phyloP scores from a whole-genome alignment of 2,329 filamentous ascomycete genomes.

The Epichloe sibirici region DNA sequence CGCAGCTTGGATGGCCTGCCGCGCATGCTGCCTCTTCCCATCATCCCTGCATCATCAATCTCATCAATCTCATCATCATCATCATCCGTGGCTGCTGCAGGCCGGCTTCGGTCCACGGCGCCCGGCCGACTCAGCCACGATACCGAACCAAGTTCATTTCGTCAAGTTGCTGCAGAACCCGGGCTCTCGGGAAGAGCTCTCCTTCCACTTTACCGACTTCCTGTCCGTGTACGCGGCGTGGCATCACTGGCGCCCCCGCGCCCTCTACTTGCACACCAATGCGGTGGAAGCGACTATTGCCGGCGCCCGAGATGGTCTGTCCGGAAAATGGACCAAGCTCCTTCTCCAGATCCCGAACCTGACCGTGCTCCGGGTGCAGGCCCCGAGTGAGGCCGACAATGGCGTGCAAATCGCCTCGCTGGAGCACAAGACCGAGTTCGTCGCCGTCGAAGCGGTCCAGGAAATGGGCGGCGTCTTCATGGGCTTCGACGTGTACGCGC shows the following conservation, averaged over 20 bases:
- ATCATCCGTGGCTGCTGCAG: background rate
- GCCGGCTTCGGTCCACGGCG: background rate
- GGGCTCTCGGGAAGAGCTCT: background rate
- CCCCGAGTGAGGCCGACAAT: constrained; percentile 8
- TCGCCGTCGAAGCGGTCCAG: constrained; percentile 11
- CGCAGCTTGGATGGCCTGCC: background rate
- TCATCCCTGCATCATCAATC: background rate
- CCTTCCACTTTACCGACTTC: constrained; percentile 3
- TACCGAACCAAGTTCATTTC: constrained; percentile 2
- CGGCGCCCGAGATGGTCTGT: background rate
- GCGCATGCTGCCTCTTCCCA: background rate
- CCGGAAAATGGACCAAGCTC: constrained; percentile 14
- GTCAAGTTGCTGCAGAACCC: constrained; percentile 1
- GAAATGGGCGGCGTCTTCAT: constrained; percentile 13
- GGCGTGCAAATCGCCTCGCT: constrained; percentile 7
- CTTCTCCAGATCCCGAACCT: constrained; percentile 13
- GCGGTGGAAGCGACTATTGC: background rate
- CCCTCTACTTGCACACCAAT: constrained; percentile 4
- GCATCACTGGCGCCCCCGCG: constrained; percentile 1
- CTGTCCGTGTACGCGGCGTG: constrained; percentile 2
- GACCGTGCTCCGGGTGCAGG: constrained; percentile 20
- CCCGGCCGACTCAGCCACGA: background rate
- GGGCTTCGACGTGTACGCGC: constrained; percentile 12
- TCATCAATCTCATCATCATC: no score
- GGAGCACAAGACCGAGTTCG: constrained; percentile 13